Conservation (phyloP, 495 filamentous ascomycete species). For the Evernia prunastri region DNA sequence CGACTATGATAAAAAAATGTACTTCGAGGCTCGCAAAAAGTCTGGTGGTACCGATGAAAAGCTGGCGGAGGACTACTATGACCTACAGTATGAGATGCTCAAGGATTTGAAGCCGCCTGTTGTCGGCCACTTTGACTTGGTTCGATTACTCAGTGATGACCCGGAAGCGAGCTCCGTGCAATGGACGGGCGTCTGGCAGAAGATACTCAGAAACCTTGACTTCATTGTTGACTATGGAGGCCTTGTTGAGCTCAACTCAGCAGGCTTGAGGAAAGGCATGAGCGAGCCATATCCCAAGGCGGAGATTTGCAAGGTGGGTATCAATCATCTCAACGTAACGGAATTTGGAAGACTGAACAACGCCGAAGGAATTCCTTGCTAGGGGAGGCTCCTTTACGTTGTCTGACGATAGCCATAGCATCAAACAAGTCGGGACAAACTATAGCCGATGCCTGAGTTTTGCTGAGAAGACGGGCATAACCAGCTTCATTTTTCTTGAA, state of each 20-base stretch:
- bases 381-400: constrained; percentile 77
- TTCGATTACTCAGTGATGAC: constrained; percentile 68
- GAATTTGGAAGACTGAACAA: constrained; percentile 1
- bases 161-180: constrained; percentile 50
- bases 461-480: constrained; percentile 43
- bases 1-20: constrained; percentile 69
- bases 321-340: neutral
- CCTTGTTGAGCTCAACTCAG: constrained; percentile 81
- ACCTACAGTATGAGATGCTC: constrained; percentile 79
- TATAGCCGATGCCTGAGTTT: constrained; percentile 57
- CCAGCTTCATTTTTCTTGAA: constrained; percentile 37
- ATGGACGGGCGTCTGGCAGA: constrained; percentile 62
- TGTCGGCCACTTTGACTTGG: constrained; percentile 91
- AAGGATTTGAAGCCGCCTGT: constrained; percentile 63
- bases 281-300: constrained; percentile 79
- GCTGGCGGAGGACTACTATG: constrained; percentile 77
- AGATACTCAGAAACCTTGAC: constrained; percentile 64
- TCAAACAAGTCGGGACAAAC: constrained; percentile 70
- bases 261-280: constrained; percentile 82
- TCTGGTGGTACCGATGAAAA: constrained; percentile 61
- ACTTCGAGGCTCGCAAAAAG: constrained; percentile 51
- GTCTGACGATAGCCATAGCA: constrained; percentile 85
- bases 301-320: constrained; percentile 67
- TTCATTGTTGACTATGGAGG: constrained; percentile 67
- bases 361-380: constrained; percentile 47